Conservation (phyloP, 73 alveolate genomes). For the Uronychia setigera region DNA sequence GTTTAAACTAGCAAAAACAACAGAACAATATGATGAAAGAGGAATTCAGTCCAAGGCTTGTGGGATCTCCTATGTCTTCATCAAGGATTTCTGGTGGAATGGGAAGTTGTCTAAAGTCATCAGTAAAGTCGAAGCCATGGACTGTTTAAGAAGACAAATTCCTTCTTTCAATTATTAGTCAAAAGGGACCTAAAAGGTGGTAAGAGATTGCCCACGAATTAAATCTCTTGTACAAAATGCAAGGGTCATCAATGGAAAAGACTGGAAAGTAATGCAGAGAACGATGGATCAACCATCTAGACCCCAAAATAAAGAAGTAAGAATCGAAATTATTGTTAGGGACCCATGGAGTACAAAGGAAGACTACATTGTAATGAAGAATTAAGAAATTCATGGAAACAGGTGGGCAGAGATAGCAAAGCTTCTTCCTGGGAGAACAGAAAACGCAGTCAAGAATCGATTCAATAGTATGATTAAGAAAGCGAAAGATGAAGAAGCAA, state of each 20-base stretch:
- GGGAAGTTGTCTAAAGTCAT: not conserved
- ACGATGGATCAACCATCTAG: conserved; percentile 90
- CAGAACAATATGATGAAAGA: conserved; percentile 24
- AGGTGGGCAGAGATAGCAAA: conserved; percentile 90
- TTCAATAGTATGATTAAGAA: conserved; percentile 84
- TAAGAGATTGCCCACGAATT: conserved; percentile 56
- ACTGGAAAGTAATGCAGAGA: conserved; percentile 93
- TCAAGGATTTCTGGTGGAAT: not conserved
- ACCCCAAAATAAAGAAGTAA: conserved; percentile 73
- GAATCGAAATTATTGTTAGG: conserved; percentile 11
- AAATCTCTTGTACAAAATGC: conserved; percentile 14
- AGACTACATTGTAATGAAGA: conserved; percentile 41
- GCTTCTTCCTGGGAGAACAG: conserved; percentile 87
- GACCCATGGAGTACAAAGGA: conserved; percentile 86
- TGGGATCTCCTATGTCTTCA: not conserved
- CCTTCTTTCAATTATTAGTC: conserved; percentile 19
- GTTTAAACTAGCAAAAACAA: conserved; percentile 17
- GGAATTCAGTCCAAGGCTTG: not conserved
- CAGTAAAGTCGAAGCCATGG: conserved; percentile 62
- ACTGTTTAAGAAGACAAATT: conserved; percentile 68
- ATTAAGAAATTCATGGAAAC: conserved; percentile 72
- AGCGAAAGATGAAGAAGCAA: conserved; percentile 49
- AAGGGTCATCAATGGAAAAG: conserved; percentile 30
- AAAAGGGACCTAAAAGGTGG: conserved; percentile 57
- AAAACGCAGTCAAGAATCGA: conserved; percentile 83